These are phyloP conservation scores for Penicillium simplicissimum DNA, from an alignment of 495 filamentous ascomycete genomes.

Conservation along the genomic window DNA sequence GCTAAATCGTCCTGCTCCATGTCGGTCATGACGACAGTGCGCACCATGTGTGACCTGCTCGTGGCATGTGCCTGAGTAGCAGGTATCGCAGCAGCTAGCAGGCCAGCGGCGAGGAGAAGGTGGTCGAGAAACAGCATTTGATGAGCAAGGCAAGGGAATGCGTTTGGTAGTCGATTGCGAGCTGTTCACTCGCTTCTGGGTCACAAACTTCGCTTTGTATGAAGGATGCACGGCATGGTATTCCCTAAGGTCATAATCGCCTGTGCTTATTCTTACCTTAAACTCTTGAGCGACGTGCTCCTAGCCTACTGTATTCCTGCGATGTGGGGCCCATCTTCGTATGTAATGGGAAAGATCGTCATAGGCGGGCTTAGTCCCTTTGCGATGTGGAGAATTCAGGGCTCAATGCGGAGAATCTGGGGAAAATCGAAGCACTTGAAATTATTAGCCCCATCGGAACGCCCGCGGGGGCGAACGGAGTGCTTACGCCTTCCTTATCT, in stretches of 20 bases:
- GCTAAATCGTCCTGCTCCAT: slow-evolving; percentile 45
- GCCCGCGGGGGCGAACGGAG: not conserved
- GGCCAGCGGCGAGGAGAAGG: not conserved
- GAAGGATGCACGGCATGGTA: too few relatives aligned
- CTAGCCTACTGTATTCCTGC: not conserved
- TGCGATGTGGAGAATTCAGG: not conserved
- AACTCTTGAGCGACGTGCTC: not conserved
- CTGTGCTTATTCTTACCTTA: not conserved
- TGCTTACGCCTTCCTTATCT: not conserved
- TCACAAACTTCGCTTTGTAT: too few relatives aligned
- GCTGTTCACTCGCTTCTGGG: too few relatives aligned
- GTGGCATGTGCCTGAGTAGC: not conserved
- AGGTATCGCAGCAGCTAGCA: not conserved
- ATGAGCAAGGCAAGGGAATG: not conserved
- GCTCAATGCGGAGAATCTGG: not conserved
- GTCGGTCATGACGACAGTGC: slow-evolving; percentile 41
- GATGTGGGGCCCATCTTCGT: not conserved
- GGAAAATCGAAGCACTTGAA: not conserved
- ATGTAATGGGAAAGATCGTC: not conserved
- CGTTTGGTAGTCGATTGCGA: not conserved
- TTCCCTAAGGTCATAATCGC: not conserved
- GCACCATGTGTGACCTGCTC: slow-evolving; percentile 17
- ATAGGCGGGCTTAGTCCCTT: not conserved
- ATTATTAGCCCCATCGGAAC: not conserved
- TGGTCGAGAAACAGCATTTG: not conserved